Conservation (phyloP, 2,329 filamentous ascomycete genomes). For the Diaporthe sp. region DNA sequence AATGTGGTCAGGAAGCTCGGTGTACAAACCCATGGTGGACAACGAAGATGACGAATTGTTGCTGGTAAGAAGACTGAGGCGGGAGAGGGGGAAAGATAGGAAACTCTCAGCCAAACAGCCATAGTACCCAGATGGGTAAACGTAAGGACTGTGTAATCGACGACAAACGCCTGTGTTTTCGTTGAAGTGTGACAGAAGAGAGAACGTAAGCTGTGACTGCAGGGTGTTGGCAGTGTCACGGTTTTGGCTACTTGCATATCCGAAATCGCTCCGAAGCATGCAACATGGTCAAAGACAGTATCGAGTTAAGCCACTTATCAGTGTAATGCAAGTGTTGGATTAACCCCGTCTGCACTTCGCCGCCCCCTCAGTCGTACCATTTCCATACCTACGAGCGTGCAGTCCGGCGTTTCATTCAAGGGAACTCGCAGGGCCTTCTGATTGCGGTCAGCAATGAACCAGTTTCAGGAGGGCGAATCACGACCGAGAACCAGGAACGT, state of each 20-base stretch:
- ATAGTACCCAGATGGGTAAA: neutral
- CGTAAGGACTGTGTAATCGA: neutral
- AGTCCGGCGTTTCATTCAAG: neutral
- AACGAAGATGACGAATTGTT: neutral
- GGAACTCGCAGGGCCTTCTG: neutral
- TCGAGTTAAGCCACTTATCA: neutral
- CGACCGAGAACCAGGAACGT: neutral
- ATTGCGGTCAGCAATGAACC: neutral
- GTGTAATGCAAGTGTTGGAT: neutral
- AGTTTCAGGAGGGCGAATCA: neutral
- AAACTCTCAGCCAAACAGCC: neutral
- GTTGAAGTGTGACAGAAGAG: neutral
- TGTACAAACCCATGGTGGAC: slow-evolving; percentile 36
- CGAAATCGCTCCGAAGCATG: neutral
- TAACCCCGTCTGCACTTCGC: neutral
- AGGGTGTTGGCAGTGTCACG: neutral
- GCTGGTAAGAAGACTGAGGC: neutral
- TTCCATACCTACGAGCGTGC: neutral
- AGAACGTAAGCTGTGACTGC: neutral
- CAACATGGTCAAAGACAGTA: neutral
- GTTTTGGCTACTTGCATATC: neutral
- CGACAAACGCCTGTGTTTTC: neutral
- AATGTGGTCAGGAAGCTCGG: slow-evolving; percentile 47
- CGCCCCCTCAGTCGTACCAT: neutral
- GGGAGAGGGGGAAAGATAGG: neutral